Conservation (phyloP, 2,329 filamentous ascomycete genomes). For the Penicillium corylophilum region DNA sequence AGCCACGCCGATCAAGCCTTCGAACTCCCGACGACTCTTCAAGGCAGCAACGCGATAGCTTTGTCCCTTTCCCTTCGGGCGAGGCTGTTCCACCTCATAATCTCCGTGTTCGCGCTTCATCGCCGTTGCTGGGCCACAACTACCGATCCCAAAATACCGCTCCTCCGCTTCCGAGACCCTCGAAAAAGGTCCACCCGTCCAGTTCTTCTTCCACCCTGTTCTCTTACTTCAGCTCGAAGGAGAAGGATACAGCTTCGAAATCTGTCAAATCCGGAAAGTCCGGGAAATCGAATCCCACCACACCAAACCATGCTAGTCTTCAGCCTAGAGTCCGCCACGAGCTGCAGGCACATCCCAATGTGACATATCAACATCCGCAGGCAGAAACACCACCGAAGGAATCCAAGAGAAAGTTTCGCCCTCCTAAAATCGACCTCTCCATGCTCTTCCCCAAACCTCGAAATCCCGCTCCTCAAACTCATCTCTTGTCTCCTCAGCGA, state of each 20-base stretch:
- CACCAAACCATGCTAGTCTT: slow-evolving; percentile 10
- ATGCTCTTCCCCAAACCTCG: slow-evolving; percentile 44
- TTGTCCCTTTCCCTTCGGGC: slow-evolving; percentile 29
- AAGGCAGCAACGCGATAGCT: slow-evolving; percentile 19
- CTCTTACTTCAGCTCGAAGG: slow-evolving; percentile 49
- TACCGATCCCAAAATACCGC: slow-evolving; percentile 30
- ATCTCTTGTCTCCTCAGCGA: slow-evolving; percentile 44
- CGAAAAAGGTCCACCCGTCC: slow-evolving; percentile 40
- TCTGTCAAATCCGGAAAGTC: slow-evolving; percentile 32
- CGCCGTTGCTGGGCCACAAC: slow-evolving; percentile 45
- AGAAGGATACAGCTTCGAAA: slow-evolving; percentile 14
- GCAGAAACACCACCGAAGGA: slow-evolving; percentile 24
- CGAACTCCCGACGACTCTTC: slow-evolving; percentile 41
- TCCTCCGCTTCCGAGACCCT: slow-evolving; percentile 34
- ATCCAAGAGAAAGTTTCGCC: slow-evolving; percentile 41
- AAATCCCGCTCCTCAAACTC: slow-evolving; percentile 21
- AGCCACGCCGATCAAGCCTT: slow-evolving; percentile 38
- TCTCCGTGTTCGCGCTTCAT: slow-evolving; percentile 46
- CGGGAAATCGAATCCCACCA: slow-evolving; percentile 36
- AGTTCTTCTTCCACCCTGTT: slow-evolving; percentile 48
- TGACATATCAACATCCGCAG: slow-evolving; percentile 25
- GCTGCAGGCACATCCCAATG: slow-evolving; percentile 21
- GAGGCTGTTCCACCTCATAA: slow-evolving; percentile 25
- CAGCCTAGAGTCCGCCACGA: slow-evolving; percentile 20
- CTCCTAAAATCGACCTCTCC: slow-evolving; percentile 43